Conservation (phyloP, 73 alveolate genomes). For the Blepharisma japonicum region DNA sequence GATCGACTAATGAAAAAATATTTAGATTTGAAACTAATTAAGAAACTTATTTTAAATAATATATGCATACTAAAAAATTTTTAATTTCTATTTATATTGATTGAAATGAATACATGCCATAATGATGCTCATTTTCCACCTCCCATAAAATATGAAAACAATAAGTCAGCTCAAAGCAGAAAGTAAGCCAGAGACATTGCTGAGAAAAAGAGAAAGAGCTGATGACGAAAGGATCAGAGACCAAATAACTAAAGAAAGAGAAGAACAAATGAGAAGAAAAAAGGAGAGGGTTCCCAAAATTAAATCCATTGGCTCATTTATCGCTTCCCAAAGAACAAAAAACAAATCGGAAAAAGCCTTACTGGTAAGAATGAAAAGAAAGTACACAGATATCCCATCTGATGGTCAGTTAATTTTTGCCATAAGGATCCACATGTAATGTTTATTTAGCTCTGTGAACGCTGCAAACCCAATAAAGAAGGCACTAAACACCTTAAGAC, state of each 20-base stretch:
- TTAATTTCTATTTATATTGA: no score
- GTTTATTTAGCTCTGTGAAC: neutral
- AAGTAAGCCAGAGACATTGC: constrained; percentile 10
- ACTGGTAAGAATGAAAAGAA: neutral
- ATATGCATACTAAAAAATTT: no score
- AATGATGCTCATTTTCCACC: no score
- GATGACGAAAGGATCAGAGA: constrained; percentile 7
- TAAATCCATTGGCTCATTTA: neutral
- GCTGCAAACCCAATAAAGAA: constrained; percentile 25
- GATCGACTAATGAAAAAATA: no score
- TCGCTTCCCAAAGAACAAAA: constrained; percentile 7
- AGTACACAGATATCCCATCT: neutral
- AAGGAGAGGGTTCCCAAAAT: constrained; percentile 3
- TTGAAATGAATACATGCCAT: no score
- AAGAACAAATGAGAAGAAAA: neutral
- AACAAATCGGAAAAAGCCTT: neutral
- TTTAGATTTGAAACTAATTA: no score
- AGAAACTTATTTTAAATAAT: no score
- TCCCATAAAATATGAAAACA: neutral
- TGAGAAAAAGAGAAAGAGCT: constrained; percentile 15
- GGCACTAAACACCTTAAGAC: neutral
- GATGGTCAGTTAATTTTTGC: neutral
- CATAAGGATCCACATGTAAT: neutral
- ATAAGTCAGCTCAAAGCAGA: constrained; percentile 20
- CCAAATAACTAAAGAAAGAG: constrained; percentile 23